Evolutionary conservation across 1,139 yeast species (phyloP), one percentile per base, ranked within the genome.

Genomic region (Yamadazyma trypodendri): DNA sequence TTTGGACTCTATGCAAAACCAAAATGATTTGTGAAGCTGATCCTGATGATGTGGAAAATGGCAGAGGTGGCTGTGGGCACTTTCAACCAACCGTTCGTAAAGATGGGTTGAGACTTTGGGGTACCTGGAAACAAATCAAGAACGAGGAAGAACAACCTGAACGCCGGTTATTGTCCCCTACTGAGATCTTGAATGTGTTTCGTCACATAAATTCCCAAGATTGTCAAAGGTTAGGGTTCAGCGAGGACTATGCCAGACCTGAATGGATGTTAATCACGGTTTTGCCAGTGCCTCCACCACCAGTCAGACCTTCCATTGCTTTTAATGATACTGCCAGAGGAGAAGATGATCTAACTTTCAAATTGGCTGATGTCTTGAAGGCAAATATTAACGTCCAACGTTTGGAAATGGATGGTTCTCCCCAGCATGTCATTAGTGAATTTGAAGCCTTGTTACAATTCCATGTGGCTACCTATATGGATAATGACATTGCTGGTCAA

Each of bases 401-500:
- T 43, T 78, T 94, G 47, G 98, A 92, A 62, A 89, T 89, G 76
- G 97, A 94, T 61, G 98, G 98, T 49, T 95, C 97, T 2, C 98
- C 99, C 10, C 97, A 94, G 53, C 98, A 94, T 61, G 97, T 94
- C 36, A 84, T 92, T 50, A 87, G 88, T 60, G 99, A 94, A 65
- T 92, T 94, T 56, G 98, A 94, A 61, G 86, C 96, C 31, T 77
- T 94, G 52, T 73, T 94, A 44, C 99, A 94, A 59, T 94, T 89
- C 63, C 98, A 92, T 56, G 97, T 94, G 35, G 98, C 99, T n/a
- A 92, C 99, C 1, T 92, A 92, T 61, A 92, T 92, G 99, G 98
- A 92, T 67, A 92, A 92, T 60, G 98, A 92, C 68, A 92, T 92
- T 65, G 98, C 98, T n/a, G 98, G 99, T 46, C 98, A 92, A 66